Base-by-base conservation (phyloP, 139 green algal species). In the Chlorella sp. region DNA sequence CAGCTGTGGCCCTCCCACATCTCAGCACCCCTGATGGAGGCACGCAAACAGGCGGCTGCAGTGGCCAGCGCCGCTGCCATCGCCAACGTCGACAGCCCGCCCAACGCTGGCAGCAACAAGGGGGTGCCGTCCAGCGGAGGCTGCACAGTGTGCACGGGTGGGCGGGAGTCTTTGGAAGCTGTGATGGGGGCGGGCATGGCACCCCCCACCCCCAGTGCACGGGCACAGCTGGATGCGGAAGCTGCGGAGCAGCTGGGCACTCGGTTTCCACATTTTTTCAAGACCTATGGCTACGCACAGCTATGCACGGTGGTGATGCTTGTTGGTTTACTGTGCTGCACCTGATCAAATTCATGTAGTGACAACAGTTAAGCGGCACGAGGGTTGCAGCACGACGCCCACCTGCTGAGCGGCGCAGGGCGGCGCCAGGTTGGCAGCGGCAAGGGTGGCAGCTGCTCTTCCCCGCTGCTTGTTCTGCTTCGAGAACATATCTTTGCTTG, bases 1-100 rank as follows among this genome's bases (percentile, higher is more conserved):
- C 79, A 84, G 79, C 64, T 84, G 19, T 84, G 79, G 79, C 79
- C 79, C 40, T 37, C 18, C 42, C 79, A 84, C 79, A 84, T 84
- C 40, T 69, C 40, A 26, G 14, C 39, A 3, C 79, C 40, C 7
- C 36, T 61, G 15, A 66, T 84, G 79, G 79, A 84, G 79, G 79
- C 79, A 0, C 79, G 79, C 40, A 18, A 14, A 3, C 53, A 36
- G 40, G 79, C 40, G 9, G 79, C 42, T 2, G 79, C 40, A 21
- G 15, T 79, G 21, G 71, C 3, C 71, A 39, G 71, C 71, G 30
- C 21, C 71, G 19, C 34, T 22, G 1, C 18, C 34, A 48, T 60
- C 76, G 14, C 34, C 22, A 34, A n/a, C n/a, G n/a, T n/a, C n/a
- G n/a, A n/a, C n/a, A n/a, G n/a, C n/a, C n/a, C n/a, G n/a, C n/a